Evolutionary conservation across 148 eudicot species (phyloP).

Genomic region (Drosera capensis): DNA sequence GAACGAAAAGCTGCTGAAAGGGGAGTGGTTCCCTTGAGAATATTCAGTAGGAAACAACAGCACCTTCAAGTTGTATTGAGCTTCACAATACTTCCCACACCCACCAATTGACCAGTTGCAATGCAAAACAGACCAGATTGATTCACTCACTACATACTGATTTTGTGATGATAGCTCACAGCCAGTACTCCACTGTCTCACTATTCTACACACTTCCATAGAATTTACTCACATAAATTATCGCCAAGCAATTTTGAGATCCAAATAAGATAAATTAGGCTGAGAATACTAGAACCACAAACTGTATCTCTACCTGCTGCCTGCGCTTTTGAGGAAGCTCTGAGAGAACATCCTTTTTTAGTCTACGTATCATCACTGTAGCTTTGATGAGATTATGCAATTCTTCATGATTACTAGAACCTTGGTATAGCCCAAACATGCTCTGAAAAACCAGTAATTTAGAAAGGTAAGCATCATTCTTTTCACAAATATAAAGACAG

Average conservation of each 20-base stretch:
- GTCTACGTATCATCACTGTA: constrained; percentile 94
- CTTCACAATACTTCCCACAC: too few species aligned
- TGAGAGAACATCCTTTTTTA: constrained; percentile 81
- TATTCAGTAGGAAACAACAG: too few species aligned
- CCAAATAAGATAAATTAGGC: not conserved
- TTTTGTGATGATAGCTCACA: too few species aligned
- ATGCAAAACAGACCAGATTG: too few species aligned
- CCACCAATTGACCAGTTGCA: too few species aligned
- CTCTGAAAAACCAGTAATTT: constrained; percentile 29
- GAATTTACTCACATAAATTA: not conserved
- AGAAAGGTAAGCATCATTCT: not conserved
- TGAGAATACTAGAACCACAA: not conserved
- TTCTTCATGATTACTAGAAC: constrained; percentile 95
- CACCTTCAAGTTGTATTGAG: too few species aligned
- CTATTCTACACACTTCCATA: not conserved
- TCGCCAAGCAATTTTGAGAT: not conserved
- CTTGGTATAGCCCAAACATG: constrained; percentile 83
- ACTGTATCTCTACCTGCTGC: constrained; percentile 53
- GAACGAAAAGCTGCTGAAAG: too few species aligned
- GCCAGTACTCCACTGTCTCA: too few species aligned
- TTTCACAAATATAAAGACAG: constrained; percentile 2
- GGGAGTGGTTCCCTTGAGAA: too few species aligned
- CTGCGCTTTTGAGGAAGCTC: constrained; percentile 94
- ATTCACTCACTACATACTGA: too few species aligned
- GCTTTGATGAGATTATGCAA: constrained; percentile 89